phyloP scores from a whole-genome alignment of 1,284 basidiomycete genomes.

The Lentinula novae-zelandiae region DNA sequence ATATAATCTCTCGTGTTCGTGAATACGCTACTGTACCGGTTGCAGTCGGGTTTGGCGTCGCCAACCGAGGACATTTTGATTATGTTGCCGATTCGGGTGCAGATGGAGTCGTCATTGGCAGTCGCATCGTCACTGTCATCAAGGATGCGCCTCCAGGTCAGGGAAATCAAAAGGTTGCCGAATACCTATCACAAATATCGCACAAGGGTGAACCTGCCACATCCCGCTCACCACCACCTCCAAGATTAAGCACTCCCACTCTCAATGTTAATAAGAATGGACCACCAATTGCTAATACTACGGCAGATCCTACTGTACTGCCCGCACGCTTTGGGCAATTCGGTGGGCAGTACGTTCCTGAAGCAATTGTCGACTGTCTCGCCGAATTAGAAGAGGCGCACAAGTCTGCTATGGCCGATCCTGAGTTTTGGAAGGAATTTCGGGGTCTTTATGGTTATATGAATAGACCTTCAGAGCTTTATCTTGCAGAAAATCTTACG shows the following conservation, averaged over 20 bases:
- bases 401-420: conserved; percentile 82
- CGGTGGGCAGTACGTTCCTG: conserved; percentile 97
- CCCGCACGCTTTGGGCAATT: conserved; percentile 92
- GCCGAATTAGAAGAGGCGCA: conserved; percentile 91
- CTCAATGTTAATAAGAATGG: conserved; percentile 25
- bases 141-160: conserved; percentile 57
- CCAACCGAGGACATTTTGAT: conserved; percentile 90
- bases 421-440: conserved; percentile 93
- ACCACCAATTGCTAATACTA: conserved; percentile 23
- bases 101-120: conserved; percentile 94
- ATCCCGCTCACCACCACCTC: conserved; percentile 26
- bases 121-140: conserved; percentile 79
- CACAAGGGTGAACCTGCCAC: conserved; percentile 48
- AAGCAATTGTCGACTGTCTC: conserved; percentile 89
- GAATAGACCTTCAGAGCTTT: conserved; percentile 75
- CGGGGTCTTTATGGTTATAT: conserved; percentile 88
- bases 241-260: conserved; percentile 26
- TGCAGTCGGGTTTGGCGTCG: conserved; percentile 96
- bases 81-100: conserved; percentile 83
- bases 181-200: conserved; percentile 70
- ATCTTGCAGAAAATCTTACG: conserved; percentile 73
- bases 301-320: conserved; percentile 44
- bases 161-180: conserved; percentile 62
- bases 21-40: conserved; percentile 77
- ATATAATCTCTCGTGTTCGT: conserved; percentile 72